Base-by-base conservation (phyloP, 768 basidiomycete species). In the Trametes cingulata region DNA sequence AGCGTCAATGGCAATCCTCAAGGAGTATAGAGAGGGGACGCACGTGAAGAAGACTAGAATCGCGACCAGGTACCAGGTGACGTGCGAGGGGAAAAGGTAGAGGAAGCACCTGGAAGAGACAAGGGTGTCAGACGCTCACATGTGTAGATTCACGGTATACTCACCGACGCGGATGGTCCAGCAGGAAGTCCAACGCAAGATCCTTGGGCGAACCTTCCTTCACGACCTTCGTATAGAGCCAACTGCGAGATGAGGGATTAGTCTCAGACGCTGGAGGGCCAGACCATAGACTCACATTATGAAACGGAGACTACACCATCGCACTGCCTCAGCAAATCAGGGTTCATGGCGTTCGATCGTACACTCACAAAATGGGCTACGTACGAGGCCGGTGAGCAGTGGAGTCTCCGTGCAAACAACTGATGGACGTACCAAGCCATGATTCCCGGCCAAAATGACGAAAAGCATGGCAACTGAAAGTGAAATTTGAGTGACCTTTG, bases 401-500 rank as follows among this genome's bases (percentile, higher is more conserved):
- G n/a, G 9, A 35, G 10, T 13, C n/a, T 60, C 6, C 49, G 45
- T 19, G 51, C 17, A 25, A 13, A 20, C 10, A n/a, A 12, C 19
- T 46, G 15, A 20, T 5, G 2, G 12, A 78, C 85, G 67, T 56
- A 89, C 87, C 70, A 87, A 76, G 0, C 86, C 88, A 62, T 88
- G 89, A 67, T 92, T 92, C 17, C 90, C 90, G 22, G 87, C 90
- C 29, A 91, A 73, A 58, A 92, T 89, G 14, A 81, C 75, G 37
- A 88, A 77, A 10, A 85, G 79, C 64, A 89, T 68, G 29, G 78
- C 71, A 65, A 86, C 80, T 82, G 55, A 17, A 25, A n/a, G n/a
- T n/a, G 29, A 15, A 22, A 9, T 10, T 12, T 5, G 13, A 29
- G 15, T 25, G 7, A 41, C 10, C 56, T 2, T 19, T n/a, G 10